Evolutionary conservation across 2,329 filamentous ascomycete genomes (phyloP).

Genomic region (Onygenales sp.): DNA sequence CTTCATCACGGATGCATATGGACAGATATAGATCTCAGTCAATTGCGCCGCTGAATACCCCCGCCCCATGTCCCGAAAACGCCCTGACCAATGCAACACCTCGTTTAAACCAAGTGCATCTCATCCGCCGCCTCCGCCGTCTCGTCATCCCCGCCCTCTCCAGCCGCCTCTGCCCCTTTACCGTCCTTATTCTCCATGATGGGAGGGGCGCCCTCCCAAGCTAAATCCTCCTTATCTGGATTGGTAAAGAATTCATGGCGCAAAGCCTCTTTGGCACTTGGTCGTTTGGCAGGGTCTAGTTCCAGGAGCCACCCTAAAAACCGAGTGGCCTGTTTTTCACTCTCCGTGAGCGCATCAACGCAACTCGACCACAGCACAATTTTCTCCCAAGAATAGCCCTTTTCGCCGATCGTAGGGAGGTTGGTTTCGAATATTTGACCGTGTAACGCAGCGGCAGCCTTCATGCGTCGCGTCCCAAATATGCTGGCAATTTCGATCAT

Average conservation of each 20-base stretch:
- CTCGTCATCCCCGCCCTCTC: slow-evolving; percentile 2
- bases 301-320: slow-evolving; percentile 35
- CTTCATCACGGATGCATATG: too few relatives aligned
- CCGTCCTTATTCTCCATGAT: neutral
- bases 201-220: slow-evolving; percentile 6
- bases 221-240: slow-evolving; percentile 20
- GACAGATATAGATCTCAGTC: too few relatives aligned
- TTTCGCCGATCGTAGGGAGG: slow-evolving; percentile 78
- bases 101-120: slow-evolving; percentile 10
- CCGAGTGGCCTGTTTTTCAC: slow-evolving; percentile 36
- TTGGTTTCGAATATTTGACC: slow-evolving; percentile 88
- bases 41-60: neutral
- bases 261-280: slow-evolving; percentile 34
- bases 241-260: slow-evolving; percentile 36
- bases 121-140: slow-evolving; percentile 7
- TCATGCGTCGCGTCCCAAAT: slow-evolving; percentile 80
- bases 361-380: slow-evolving; percentile 93
- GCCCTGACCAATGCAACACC: neutral
- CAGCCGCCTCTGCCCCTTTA: neutral
- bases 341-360: slow-evolving; percentile 49
- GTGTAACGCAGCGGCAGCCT: slow-evolving; percentile 68
- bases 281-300: slow-evolving; percentile 33
- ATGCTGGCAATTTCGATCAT: slow-evolving; percentile 97
- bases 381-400: slow-evolving; percentile 81
- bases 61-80: neutral